These are phyloP conservation scores for Phytophthora fragariae DNA, from an alignment of 352 stramenopile genomes.

Conservation along the genomic window DNA sequence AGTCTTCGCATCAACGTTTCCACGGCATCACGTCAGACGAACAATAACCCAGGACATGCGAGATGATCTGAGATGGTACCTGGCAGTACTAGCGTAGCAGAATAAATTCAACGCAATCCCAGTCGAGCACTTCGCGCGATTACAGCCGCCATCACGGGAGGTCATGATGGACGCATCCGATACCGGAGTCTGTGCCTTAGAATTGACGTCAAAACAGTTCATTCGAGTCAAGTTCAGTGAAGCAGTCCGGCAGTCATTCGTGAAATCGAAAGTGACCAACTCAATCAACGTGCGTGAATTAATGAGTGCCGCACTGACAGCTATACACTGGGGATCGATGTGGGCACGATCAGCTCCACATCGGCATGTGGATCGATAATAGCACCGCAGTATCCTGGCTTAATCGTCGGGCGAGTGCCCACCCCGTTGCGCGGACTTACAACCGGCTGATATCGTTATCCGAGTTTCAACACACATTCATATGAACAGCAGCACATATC, in stretches of 20 bases:
- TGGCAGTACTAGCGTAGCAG: not conserved
- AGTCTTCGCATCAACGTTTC: constrained; percentile 3
- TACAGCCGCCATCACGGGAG: not conserved
- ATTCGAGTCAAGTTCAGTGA: not conserved
- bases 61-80: constrained; percentile 15
- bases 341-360: constrained; percentile 1
- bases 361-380: constrained; percentile 7
- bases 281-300: constrained; percentile 14
- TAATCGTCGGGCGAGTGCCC: not conserved
- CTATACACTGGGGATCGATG: not conserved
- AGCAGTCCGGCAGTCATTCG: too few species aligned
- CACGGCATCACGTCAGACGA: not conserved
- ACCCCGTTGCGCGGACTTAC: not conserved
- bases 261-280: not conserved
- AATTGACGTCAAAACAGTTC: constrained; percentile 1
- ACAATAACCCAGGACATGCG: not conserved
- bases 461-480: not conserved
- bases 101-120: constrained; percentile 11
- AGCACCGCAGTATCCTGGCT: constrained; percentile 1
- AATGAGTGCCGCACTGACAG: constrained; percentile 2
- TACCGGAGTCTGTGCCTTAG: constrained; percentile 2
- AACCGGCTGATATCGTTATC: not conserved
- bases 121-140: constrained; percentile 5
- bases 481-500: constrained; percentile 1
- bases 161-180: constrained; percentile 24